Conservation (phyloP, 176 grass and related monocot species). For the Aegilops umbellulata region DNA sequence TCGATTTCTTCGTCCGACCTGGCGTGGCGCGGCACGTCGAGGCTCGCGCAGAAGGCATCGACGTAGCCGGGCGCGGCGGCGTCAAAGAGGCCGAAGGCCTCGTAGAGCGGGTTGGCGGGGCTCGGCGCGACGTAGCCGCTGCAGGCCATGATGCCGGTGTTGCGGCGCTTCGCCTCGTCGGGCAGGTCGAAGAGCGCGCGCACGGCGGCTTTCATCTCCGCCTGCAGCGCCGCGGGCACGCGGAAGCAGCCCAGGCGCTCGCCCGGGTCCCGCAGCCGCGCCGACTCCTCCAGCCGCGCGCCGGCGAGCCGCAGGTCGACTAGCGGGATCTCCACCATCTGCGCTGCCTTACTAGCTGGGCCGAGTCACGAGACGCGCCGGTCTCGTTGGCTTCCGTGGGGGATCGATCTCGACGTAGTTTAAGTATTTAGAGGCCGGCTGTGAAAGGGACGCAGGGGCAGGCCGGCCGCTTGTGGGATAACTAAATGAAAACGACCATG, state of each 20-base stretch:
- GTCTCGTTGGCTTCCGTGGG: background rate
- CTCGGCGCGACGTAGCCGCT: conserved; percentile 63
- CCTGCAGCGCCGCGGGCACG: conserved; percentile 51
- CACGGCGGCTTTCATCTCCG: conserved; percentile 67
- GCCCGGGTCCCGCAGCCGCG: too few species aligned
- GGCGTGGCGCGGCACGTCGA: conserved; percentile 46
- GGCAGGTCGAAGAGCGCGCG: conserved; percentile 72
- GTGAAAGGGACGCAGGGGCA: background rate
- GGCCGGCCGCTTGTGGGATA: background rate
- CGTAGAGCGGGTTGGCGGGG: conserved; percentile 60
- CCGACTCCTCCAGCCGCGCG: too few species aligned
- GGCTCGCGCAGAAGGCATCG: conserved; percentile 58
- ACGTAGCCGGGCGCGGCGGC: conserved; percentile 43
- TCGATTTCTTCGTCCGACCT: conserved; percentile 14
- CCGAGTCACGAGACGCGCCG: background rate
- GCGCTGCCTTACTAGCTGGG: background rate
- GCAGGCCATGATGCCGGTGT: conserved; percentile 47
- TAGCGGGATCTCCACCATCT: conserved; percentile 41
- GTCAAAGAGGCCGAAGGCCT: conserved; percentile 63
- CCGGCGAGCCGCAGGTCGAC: conserved; percentile 37
- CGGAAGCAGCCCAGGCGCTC: too few species aligned
- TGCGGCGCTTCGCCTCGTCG: conserved; percentile 67
- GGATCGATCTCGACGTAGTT: background rate
- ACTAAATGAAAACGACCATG: too few species aligned
- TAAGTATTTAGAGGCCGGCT: background rate